Base-by-base conservation (phyloP, 305 asterid genomes). In the Solanum hybrid region DNA sequence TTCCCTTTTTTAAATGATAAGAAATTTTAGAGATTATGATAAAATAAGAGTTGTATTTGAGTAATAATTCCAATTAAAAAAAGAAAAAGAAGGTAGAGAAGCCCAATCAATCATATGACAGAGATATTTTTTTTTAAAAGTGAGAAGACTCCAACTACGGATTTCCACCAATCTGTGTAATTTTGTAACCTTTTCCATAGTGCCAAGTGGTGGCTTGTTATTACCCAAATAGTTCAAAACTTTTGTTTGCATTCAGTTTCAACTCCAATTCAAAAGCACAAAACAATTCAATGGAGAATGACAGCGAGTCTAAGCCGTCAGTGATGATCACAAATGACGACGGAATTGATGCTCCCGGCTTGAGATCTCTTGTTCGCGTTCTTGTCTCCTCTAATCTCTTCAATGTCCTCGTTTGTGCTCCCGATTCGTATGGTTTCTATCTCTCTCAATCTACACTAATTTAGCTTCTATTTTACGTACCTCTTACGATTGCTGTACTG, bases 261-360 rank as follows among this genome's bases (percentile, higher is more conserved):
- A 9, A 64, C 27, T 64, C 73, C 73, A 66, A 64, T 64, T 64
- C 27, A 22, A 64, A 64, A 64, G 73, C 73, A 64, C 13, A 64
- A 64, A 24, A 11, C 29, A 24, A 69, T 60, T 60, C 71, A 60
- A 82, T 84, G 87, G 87, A 45, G 73, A 42, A 26, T 17, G 11
- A 11, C 29, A 45, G 71, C 22, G 94, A 88, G 89, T 93, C 88
- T 89, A 94, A 94, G 34, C 94, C 96, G 86, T 91, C 94, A 87
- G 94, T 96, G 91, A 91, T 97, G 98, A 94, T 96, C 13, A 97
- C 99, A 27, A 97, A 96, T 93, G 99, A 96, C 92, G 98, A 96
- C 86, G 99, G 98, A 40, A 95, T 97, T 37, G 96, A 93, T 78
- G 98, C 99, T 29, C 94, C 98, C 2, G 99, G 98, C 6, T 91